Evolutionary conservation across 805 yeast genomes (phyloP).

Genomic region (Priceomyces fermenticarens): DNA sequence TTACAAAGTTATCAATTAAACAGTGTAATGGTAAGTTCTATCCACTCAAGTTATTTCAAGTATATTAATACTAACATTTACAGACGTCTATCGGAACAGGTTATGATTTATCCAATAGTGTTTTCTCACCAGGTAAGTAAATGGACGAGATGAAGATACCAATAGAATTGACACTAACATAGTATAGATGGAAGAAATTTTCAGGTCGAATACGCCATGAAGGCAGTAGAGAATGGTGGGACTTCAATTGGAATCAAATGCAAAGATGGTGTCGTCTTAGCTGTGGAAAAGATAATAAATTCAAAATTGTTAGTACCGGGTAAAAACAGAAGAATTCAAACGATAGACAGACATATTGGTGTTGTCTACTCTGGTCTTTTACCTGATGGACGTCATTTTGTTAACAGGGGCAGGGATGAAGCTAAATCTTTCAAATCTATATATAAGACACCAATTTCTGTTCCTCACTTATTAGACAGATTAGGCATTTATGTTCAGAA

Average conservation of each 20-base stretch:
- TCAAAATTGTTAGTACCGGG: constrained; percentile 88
- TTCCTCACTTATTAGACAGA: constrained; percentile 81
- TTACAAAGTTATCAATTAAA: neutral
- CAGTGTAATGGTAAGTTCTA: constrained; percentile 7
- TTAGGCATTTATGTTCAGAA: constrained; percentile 92
- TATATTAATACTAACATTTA: constrained; percentile 5
- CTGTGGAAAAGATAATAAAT: constrained; percentile 88
- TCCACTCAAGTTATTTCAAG: neutral
- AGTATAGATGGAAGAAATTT: constrained; percentile 85
- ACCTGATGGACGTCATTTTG: constrained; percentile 96
- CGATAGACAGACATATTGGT: constrained; percentile 91
- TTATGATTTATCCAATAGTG: constrained; percentile 95
- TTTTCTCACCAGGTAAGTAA: constrained; percentile 71
- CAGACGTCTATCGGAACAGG: constrained; percentile 97
- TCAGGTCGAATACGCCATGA: constrained; percentile 96
- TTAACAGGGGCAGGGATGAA: constrained; percentile 89
- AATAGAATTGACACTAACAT: constrained; percentile 34
- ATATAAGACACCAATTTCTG: constrained; percentile 73
- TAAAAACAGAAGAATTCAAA: constrained; percentile 85
- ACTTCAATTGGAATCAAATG: constrained; percentile 92
- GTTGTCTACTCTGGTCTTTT: constrained; percentile 91
- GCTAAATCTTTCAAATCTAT: constrained; percentile 72
- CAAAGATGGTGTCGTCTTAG: constrained; percentile 92
- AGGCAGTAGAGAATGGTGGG: constrained; percentile 97
- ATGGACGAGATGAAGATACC: neutral